Evolutionary conservation across 2,329 filamentous ascomycete species (phyloP), one percentile per base, ranked within the genome.

Genomic region (Neopestalotiopsis sp.): DNA sequence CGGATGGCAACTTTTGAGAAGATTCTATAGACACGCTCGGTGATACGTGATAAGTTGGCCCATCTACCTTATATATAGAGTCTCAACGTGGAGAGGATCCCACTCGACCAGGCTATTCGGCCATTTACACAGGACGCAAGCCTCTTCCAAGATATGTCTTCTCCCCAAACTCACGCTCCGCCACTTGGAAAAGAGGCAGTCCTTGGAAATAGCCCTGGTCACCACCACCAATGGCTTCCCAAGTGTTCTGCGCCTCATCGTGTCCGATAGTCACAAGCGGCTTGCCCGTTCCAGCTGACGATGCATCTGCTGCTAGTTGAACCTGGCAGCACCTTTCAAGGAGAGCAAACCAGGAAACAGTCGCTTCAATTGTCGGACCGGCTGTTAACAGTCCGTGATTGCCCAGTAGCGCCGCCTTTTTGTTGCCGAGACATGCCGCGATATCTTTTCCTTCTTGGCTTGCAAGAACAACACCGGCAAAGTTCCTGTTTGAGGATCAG

Each of bases 381-480:
- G 79, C 80, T 0, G 83, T 84, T 64, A 85, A 71, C 14, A 85
- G 69, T 0, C 83, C 83, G 70, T 85, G 82, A 66, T 84, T 84
- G 69, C 82, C 81, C 17, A 85, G 70, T 4, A 85, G 72, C 4
- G 79, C 82, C 0, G 81, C 83, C 70, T 84, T 85, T 58, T 78
- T 81, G 5, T 74, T 67, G 0, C 82, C 82, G 20, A 85, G 75
- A 4, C 79, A 79, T 30, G 76, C 65, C 0, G 81, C 82, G 69
- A 85, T 84, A n/a, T 77, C 76, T 14, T 76, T 73, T 0, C 83
- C 83, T 74, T 85, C 82, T 62, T 83, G 81, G 6, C 75, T 74
- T 4, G 78, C 81, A 7, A 84, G 74, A 0, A 85, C 82, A 1
- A 84, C 76, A 4, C 83, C 83, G 2, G 64, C 67, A 49, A 65